These are phyloP conservation scores for Scedosporium boydii DNA, from an alignment of 2,329 filamentous ascomycete genomes.

Conservation along the genomic window DNA sequence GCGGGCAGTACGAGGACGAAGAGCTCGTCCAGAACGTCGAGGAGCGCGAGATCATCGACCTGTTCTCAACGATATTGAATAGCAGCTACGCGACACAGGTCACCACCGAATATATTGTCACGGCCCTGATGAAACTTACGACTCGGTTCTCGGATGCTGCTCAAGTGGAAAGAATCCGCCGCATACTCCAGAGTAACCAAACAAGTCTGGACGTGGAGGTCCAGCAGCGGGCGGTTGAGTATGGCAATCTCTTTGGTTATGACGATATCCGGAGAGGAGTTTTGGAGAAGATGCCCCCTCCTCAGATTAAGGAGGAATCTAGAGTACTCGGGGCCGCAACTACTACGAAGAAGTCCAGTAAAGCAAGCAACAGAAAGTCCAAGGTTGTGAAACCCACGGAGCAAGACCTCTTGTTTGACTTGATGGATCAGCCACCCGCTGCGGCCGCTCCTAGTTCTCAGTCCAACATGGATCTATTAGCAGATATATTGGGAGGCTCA, in stretches of 20 bases:
- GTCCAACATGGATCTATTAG: conserved; percentile 80
- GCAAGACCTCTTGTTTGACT: conserved; percentile 81
- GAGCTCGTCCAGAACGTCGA: conserved; percentile 73
- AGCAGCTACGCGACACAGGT: conserved; percentile 90
- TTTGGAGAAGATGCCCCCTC: conserved; percentile 93
- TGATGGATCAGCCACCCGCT: conserved; percentile 67
- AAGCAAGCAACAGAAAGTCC: conserved; percentile 62
- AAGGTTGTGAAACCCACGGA: conserved; percentile 77
- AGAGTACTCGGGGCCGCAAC: conserved; percentile 76
- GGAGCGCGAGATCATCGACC: conserved; percentile 81
- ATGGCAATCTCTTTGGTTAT: conserved; percentile 85
- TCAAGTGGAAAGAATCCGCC: conserved; percentile 79
- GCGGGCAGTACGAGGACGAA: conserved; percentile 89
- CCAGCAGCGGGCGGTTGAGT: conserved; percentile 92
- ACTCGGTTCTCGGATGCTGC: conserved; percentile 73
- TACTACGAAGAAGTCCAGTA: conserved; percentile 50
- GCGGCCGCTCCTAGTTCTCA: conserved; percentile 38
- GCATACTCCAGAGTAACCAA: conserved; percentile 67
- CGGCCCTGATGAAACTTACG: conserved; percentile 88
- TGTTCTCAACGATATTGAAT: conserved; percentile 87
- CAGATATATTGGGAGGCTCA: conserved; percentile 74
- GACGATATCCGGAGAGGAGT: conserved; percentile 84
- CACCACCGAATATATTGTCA: conserved; percentile 92
- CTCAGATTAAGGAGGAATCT: conserved; percentile 93
- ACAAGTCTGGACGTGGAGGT: conserved; percentile 90